These are phyloP conservation scores for Fusarium agapanthi DNA, from an alignment of 2,329 filamentous ascomycete genomes.

Conservation along the genomic window DNA sequence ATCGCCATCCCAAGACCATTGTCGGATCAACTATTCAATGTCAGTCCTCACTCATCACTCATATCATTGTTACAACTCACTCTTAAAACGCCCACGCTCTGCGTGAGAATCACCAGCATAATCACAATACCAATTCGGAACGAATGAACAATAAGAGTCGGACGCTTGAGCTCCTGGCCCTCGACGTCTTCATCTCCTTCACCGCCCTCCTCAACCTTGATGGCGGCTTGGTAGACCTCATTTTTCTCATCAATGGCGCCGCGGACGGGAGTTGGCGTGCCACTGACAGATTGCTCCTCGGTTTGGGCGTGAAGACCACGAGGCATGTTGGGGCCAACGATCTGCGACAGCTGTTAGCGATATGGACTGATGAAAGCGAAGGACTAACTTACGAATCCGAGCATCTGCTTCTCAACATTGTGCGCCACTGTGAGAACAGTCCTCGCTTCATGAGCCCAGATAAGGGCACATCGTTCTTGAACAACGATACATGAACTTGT, in stretches of 20 bases:
- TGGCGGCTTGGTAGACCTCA: slow-evolving; percentile 36
- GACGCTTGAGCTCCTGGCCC: slow-evolving; percentile 28
- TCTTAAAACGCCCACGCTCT: slow-evolving; percentile 38
- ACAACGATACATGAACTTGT: slow-evolving; percentile 36
- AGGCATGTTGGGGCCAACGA: slow-evolving; percentile 40
- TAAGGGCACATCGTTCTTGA: slow-evolving; percentile 34
- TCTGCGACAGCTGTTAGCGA: background rate
- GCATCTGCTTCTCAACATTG: slow-evolving; percentile 39
- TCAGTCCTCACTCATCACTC: accelerated
- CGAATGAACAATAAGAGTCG: slow-evolving; percentile 36
- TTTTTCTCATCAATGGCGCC: slow-evolving; percentile 41
- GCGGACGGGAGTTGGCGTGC: slow-evolving; percentile 30
- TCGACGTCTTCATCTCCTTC: slow-evolving; percentile 35
- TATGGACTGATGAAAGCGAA: no score
- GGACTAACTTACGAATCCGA: slow-evolving; percentile 34
- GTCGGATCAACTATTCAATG: slow-evolving; percentile 3
- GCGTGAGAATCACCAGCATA: slow-evolving; percentile 39
- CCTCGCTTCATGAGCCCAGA: slow-evolving; percentile 39
- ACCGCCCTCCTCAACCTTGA: slow-evolving; percentile 41
- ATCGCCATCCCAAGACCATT: slow-evolving; percentile 38
- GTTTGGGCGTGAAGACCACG: slow-evolving; percentile 34
- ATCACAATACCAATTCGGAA: slow-evolving; percentile 40
- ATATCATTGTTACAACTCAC: background rate
- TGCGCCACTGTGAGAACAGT: slow-evolving; percentile 37
- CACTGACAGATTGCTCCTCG: slow-evolving; percentile 31